Evolutionary conservation across 257 asterid species (phyloP).

Genomic region (Cruciata laevipes): DNA sequence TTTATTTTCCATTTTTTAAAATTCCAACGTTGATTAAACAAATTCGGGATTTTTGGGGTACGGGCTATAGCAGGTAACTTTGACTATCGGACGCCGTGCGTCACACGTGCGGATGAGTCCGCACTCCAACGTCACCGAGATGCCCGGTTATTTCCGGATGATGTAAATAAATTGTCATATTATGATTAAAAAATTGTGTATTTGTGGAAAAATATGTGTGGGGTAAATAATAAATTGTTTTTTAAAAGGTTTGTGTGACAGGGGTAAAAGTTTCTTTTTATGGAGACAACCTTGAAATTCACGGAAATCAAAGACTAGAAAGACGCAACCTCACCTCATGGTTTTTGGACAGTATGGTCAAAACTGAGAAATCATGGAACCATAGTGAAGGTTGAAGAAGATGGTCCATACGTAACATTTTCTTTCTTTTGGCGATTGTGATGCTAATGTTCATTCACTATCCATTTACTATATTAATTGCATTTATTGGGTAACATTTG

Average conservation of each 20-base stretch:
- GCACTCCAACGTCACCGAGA: slow-evolving; percentile 26
- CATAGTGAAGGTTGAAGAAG: not conserved
- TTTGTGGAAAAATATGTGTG: not conserved
- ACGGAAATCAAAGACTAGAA: slow-evolving; percentile 17
- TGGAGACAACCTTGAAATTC: slow-evolving; percentile 11
- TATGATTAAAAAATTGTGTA: too few species aligned
- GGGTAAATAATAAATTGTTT: not conserved
- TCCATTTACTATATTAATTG: too few species aligned
- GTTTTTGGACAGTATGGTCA: slow-evolving; percentile 19
- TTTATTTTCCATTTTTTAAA: not conserved
- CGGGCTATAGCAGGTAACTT: slow-evolving; percentile 27
- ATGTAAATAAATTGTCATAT: not conserved
- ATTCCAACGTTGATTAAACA: not conserved
- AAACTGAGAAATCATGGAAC: slow-evolving; percentile 17
- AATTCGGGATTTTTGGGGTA: not conserved
- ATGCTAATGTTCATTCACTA: not conserved
- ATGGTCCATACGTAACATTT: not conserved
- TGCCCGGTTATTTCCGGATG: slow-evolving; percentile 18
- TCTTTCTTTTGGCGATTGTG: not conserved
- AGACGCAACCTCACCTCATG: slow-evolving; percentile 12
- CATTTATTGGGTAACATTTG: too few species aligned
- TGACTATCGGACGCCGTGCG: slow-evolving; percentile 26
- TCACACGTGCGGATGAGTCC: slow-evolving; percentile 32
- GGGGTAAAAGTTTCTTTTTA: not conserved
- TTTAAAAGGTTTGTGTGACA: not conserved